Evolutionary conservation across 176 grass and related monocot genomes (phyloP).

Genomic region (Oryza nivara): DNA sequence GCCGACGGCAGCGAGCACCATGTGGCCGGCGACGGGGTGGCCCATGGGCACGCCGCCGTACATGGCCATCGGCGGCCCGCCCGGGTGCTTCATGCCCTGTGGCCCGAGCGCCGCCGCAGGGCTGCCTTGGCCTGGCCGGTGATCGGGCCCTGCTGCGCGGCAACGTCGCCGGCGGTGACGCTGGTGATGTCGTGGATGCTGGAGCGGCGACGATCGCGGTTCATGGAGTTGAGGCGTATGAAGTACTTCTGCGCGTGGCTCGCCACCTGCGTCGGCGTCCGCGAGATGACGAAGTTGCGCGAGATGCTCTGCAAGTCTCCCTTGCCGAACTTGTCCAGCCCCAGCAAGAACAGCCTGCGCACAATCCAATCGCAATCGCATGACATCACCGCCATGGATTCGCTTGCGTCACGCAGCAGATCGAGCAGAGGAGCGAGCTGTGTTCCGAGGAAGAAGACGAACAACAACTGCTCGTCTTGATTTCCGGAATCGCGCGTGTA

Average conservation of each 20-base stretch:
- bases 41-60: slow-evolving; percentile 73
- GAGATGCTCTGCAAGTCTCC: slow-evolving; percentile 99
- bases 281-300: slow-evolving; percentile 89
- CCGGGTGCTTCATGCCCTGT: slow-evolving; percentile 53
- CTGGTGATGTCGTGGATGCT: slow-evolving; percentile 99
- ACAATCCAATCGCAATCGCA: neutral
- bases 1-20: slow-evolving; percentile 69
- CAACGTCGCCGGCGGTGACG: slow-evolving; percentile 50
- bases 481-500: no score
- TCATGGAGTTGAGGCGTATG: slow-evolving; percentile 92
- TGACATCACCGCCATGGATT: neutral
- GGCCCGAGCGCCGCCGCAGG: neutral
- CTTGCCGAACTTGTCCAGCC: slow-evolving; percentile 95
- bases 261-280: slow-evolving; percentile 95
- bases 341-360: slow-evolving; percentile 78
- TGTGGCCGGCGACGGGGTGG: slow-evolving; percentile 70
- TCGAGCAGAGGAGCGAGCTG: no score
- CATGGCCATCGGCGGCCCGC: slow-evolving; percentile 52
- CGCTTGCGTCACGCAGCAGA: no score
- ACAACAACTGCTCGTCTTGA: neutral
- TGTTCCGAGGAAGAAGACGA: neutral
- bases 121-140: slow-evolving; percentile 45
- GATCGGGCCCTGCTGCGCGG: slow-evolving; percentile 48
- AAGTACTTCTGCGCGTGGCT: slow-evolving; percentile 99
- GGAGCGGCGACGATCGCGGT: slow-evolving; percentile 81